These are phyloP conservation scores for Rubroboletus pulcherrimus DNA, from an alignment of 768 basidiomycete species.

Conservation along the genomic window DNA sequence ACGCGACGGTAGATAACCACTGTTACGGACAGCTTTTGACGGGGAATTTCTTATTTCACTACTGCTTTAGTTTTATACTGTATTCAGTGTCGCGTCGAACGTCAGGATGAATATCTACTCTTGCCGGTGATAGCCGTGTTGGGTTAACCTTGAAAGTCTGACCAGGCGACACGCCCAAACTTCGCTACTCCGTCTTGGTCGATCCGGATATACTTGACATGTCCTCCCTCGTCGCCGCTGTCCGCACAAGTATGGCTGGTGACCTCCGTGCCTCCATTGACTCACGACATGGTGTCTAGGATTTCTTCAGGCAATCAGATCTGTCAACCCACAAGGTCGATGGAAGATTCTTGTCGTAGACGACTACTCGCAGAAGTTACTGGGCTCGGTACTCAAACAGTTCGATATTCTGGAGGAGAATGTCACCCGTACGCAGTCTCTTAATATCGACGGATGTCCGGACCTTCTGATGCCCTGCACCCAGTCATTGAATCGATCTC, in stretches of 20 bases:
- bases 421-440: constrained; percentile 74
- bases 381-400: constrained; percentile 84
- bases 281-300: constrained; percentile 41
- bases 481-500: constrained; percentile 92
- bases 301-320: constrained; percentile 83
- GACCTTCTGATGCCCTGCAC: constrained; percentile 7
- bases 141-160: background rate
- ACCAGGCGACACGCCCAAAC: too few species aligned
- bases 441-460: background rate
- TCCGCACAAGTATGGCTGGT: constrained; percentile 42
- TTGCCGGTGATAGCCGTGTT: constrained; percentile 15
- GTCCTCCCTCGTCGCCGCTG: constrained; percentile 46
- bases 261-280: background rate
- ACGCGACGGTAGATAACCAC: constrained; percentile 20
- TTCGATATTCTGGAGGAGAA: constrained; percentile 95
- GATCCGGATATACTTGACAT: constrained; percentile 9
- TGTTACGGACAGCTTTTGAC: constrained; percentile 11
- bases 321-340: constrained; percentile 77
- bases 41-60: constrained; percentile 1
- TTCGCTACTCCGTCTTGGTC: background rate
- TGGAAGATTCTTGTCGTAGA: constrained; percentile 99
- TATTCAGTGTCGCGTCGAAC: constrained; percentile 4
- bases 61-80: constrained; percentile 9
- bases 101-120: background rate
- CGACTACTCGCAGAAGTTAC: constrained; percentile 79